Evolutionary conservation across 306 rosid genomes (phyloP).

Genomic region (Vigna angularis): DNA sequence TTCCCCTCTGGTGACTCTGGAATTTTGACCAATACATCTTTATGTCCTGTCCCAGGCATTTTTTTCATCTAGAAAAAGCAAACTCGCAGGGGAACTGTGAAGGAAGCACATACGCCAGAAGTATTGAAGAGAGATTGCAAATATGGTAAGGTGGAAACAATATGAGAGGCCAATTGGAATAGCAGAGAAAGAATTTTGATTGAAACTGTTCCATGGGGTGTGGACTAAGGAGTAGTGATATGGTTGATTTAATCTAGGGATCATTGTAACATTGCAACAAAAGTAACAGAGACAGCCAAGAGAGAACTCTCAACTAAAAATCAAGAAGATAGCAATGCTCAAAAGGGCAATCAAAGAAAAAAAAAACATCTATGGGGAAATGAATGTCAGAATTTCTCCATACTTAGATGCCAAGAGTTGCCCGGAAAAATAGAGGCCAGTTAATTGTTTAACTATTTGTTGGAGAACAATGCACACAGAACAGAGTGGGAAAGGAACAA

Average conservation of each 20-base stretch:
- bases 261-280: constrained; percentile 54
- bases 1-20: constrained; percentile 49
- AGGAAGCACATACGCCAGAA: constrained; percentile 77
- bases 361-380: constrained; percentile 45
- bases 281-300: constrained; percentile 62
- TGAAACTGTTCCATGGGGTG: constrained; percentile 68
- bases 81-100: constrained; percentile 83
- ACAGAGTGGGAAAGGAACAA: constrained; percentile 43
- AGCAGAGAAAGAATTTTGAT: constrained; percentile 71
- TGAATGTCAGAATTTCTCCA: constrained; percentile 58
- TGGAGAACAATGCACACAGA: constrained; percentile 55
- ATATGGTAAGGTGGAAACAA: constrained; percentile 77
- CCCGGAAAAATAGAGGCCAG: constrained; percentile 54
- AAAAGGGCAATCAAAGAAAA: constrained; percentile 56
- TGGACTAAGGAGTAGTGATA: constrained; percentile 67
- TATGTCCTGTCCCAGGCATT: constrained; percentile 64
- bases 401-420: constrained; percentile 52
- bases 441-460: constrained; percentile 62
- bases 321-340: constrained; percentile 64
- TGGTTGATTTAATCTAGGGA: constrained; percentile 63
- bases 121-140: constrained; percentile 75
- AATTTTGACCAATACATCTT: constrained; percentile 45
- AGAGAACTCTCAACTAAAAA: constrained; percentile 63
- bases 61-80: constrained; percentile 65
- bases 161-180: constrained; percentile 76